Percentiles rank a stretch among this genome's conserved stretches.
Evolutionary conservation across 805 yeast species (phyloP).

Genomic region (Candida caryicola): DNA sequence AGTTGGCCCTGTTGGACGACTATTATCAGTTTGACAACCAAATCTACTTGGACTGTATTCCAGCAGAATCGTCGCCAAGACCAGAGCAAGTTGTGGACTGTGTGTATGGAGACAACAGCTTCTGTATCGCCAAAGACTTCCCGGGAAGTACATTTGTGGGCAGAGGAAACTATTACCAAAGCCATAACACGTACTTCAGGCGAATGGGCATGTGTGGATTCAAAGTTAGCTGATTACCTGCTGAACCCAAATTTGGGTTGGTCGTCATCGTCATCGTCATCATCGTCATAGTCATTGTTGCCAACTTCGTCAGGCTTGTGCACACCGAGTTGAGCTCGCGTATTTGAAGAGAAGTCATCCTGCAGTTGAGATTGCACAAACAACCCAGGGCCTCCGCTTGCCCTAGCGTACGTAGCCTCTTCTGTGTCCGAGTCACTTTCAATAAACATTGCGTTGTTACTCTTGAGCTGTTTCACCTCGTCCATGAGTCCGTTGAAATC

Average conservation of each 20-base stretch:
- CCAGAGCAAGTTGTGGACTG: conserved; percentile 34
- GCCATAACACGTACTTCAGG: conserved; percentile 39
- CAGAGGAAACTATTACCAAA: conserved; percentile 18
- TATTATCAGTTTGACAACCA: conserved; percentile 38
- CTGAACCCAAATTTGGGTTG: conserved; percentile 35
- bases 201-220: conserved; percentile 24
- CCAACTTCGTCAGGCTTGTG: neutral
- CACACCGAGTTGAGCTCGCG: neutral
- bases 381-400: conserved; percentile 2
- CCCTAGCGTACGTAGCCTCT: neutral
- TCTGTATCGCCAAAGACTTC: conserved; percentile 33
- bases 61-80: conserved; percentile 22
- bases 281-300: conserved; percentile 19
- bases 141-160: conserved; percentile 8
- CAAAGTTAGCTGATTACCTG: conserved; percentile 7
- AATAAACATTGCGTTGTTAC: conserved; percentile 1
- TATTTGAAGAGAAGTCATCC: neutral
- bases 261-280: conserved; percentile 30
- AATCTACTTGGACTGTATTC: conserved; percentile 27
- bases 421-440: conserved; percentile 4
- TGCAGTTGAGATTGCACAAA: conserved; percentile 2
- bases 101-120: conserved; percentile 20
- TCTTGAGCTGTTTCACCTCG: conserved; percentile 7
- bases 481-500: conserved; percentile 14
- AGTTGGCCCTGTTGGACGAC: conserved; percentile 13